phyloP scores from a whole-genome alignment of 2,329 filamentous ascomycete genomes.

The Pseudocercospora fuligena region DNA sequence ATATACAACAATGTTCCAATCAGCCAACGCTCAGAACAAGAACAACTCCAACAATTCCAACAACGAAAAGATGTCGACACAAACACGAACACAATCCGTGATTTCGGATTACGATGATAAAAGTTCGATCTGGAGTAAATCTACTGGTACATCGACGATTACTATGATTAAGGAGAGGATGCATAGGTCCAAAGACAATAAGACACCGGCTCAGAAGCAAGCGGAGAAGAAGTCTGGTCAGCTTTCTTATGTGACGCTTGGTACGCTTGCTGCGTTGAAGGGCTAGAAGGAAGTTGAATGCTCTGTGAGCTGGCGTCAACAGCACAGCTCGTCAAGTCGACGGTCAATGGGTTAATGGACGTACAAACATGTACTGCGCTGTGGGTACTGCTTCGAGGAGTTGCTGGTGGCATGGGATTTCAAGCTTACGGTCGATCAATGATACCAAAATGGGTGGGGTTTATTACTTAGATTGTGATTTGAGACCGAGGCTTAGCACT shows the following conservation, averaged over 20 bases:
- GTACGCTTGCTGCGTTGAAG: conserved; percentile 15
- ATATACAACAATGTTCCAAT: conserved; percentile 20
- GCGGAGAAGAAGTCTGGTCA: conserved; percentile 13
- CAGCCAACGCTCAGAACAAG: conserved; percentile 9
- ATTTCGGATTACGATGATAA: neutral
- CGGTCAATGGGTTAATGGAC: neutral
- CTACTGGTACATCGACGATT: conserved; percentile 18
- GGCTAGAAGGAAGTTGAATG: neutral
- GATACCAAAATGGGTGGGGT: neutral
- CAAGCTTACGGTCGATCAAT: neutral
- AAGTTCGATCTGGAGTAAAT: conserved; percentile 16
- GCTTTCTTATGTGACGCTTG: conserved; percentile 19
- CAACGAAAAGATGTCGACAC: conserved; percentile 1
- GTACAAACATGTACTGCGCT: neutral
- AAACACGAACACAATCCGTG: neutral
- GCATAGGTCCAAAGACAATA: neutral
- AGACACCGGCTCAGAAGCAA: conserved; percentile 23
- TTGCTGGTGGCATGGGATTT: neutral
- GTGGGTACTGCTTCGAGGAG: neutral
- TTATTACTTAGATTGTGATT: neutral
- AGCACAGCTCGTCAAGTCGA: neutral
- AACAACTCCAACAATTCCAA: too few species aligned
- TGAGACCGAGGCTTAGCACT: too few species aligned
- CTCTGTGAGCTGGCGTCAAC: neutral
- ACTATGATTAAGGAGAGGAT: conserved; percentile 26